phyloP scores from a whole-genome alignment of 1,139 yeast genomes.

The Nadsonia starkeyi-henricii region DNA sequence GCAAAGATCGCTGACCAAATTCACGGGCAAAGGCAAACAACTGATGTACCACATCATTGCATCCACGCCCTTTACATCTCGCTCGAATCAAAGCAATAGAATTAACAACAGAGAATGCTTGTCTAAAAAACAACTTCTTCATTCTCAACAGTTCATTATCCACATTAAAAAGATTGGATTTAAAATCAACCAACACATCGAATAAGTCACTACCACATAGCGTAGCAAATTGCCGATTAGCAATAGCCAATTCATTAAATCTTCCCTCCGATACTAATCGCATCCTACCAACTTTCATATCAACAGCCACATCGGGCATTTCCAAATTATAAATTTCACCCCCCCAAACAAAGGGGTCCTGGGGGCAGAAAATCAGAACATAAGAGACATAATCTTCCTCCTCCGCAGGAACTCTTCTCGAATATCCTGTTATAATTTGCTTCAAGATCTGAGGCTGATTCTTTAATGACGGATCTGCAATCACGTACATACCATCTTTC shows the following conservation, averaged over 20 bases:
- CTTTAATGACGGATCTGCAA: slow-evolving; percentile 48
- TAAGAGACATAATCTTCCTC: slow-evolving; percentile 39
- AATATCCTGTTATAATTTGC: slow-evolving; percentile 24
- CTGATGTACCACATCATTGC: slow-evolving; percentile 67
- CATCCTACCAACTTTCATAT: slow-evolving; percentile 54
- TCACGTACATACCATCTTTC: slow-evolving; percentile 58
- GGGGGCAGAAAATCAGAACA: slow-evolving; percentile 61
- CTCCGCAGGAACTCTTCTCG: slow-evolving; percentile 15
- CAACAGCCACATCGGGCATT: slow-evolving; percentile 25
- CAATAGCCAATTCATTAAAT: slow-evolving; percentile 31
- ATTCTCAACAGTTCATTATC: slow-evolving; percentile 60
- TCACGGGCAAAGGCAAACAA: slow-evolving; percentile 74
- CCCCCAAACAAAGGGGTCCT: slow-evolving; percentile 84
- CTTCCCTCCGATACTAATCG: slow-evolving; percentile 59
- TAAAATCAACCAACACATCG: slow-evolving; percentile 39
- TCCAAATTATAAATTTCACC: slow-evolving; percentile 58
- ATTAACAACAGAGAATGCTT: slow-evolving; percentile 48
- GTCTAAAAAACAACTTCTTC: slow-evolving; percentile 53
- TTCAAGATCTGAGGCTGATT: slow-evolving; percentile 28
- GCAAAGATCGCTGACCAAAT: slow-evolving; percentile 60
- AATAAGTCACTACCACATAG: slow-evolving; percentile 42
- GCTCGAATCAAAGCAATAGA: slow-evolving; percentile 7
- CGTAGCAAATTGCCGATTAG: slow-evolving; percentile 31
- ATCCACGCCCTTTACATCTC: slow-evolving; percentile 30
- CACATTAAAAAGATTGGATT: slow-evolving; percentile 62